These are phyloP conservation scores for Naganishia antarctica DNA, from an alignment of 768 basidiomycete genomes.

Conservation along the genomic window DNA sequence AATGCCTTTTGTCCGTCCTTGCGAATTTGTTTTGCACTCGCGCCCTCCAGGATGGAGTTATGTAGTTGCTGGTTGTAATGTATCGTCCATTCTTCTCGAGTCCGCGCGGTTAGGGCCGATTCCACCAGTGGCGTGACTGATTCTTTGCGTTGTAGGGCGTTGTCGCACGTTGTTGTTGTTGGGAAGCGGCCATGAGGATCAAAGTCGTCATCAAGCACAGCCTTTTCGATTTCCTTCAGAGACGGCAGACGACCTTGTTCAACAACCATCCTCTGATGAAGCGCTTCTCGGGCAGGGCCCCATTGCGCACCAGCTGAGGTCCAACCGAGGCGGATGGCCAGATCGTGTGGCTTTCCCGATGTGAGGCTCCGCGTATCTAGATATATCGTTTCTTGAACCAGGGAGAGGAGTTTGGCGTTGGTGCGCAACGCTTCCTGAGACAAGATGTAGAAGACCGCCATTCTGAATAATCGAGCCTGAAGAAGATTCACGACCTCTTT, in stretches of 20 bases:
- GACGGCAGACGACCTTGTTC: slow-evolving; percentile 6
- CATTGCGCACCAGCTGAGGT: background rate
- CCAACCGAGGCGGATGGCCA: slow-evolving; percentile 16
- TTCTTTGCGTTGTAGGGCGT: no score
- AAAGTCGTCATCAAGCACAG: background rate
- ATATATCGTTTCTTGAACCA: slow-evolving; percentile 4
- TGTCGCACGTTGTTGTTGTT: background rate
- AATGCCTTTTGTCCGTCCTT: slow-evolving; percentile 14
- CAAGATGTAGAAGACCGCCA: background rate
- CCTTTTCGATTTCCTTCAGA: slow-evolving; percentile 6
- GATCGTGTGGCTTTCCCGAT: slow-evolving; percentile 7
- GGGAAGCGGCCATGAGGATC: slow-evolving; percentile 7
- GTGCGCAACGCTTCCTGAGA: slow-evolving; percentile 9
- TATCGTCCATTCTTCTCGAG: slow-evolving; percentile 1
- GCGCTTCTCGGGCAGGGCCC: slow-evolving; percentile 11
- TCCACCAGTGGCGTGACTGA: background rate
- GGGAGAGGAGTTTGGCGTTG: background rate
- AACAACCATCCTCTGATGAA: background rate
- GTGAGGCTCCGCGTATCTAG: background rate
- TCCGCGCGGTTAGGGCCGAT: background rate
- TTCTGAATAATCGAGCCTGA: slow-evolving; percentile 2
- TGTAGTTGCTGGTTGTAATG: slow-evolving; percentile 18
- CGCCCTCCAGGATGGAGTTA: slow-evolving; percentile 1
- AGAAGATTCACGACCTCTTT: slow-evolving; percentile 1
- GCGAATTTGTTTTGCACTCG: slow-evolving; percentile 12